Base-by-base conservation (phyloP, 2,329 filamentous ascomycete species). In the Cercospora janseana region DNA sequence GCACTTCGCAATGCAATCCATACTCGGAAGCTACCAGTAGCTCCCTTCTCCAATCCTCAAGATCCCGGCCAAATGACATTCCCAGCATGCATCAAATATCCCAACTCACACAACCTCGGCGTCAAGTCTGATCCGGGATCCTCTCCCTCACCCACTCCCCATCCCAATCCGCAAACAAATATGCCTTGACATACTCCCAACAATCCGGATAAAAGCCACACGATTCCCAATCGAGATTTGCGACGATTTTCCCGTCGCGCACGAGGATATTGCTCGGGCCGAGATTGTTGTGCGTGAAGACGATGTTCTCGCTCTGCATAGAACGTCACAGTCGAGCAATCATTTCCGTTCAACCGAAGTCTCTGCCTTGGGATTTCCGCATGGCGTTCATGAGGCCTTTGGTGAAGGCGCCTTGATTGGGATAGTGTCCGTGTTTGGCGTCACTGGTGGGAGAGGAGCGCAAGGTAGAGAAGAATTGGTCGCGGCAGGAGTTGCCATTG, bases 231-330 rank as follows among this genome's bases (percentile, higher is more conserved):
- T 57, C 56, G n/a, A 58, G 23, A 15, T 57, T 50, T 8, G 29
- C 54, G 6, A 51, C 48, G 4, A 57, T 44, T 16, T 38, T 48
- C 7, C 55, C 48, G 24, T 54, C 48, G 9, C 43, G 44, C 6
- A 56, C 51, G 4, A 61, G 45, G 31, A 61, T 60, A 27, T 61
- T 61, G 4, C 46, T 43, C 8, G 46, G 49, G 4, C 32, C 34
- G 10, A 61, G 46, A 40, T 61, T 55, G 6, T 50, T 47, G 26
- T 60, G 57, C 3, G 55, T 61, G 18, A 60, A 48, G 8, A 44
- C 28, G 31, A 54, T 55, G 6, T 49, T 15, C 15, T 56, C 40
- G 4, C 44, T 29, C 2, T 34, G 24, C 27, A 47, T 41, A 3
- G 49, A 51, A 24, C 34, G 41, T 5, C 42, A 3, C n/a, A 43